Base-by-base conservation (phyloP, 1,284 basidiomycete species). In the Rhizoctonia solani region DNA sequence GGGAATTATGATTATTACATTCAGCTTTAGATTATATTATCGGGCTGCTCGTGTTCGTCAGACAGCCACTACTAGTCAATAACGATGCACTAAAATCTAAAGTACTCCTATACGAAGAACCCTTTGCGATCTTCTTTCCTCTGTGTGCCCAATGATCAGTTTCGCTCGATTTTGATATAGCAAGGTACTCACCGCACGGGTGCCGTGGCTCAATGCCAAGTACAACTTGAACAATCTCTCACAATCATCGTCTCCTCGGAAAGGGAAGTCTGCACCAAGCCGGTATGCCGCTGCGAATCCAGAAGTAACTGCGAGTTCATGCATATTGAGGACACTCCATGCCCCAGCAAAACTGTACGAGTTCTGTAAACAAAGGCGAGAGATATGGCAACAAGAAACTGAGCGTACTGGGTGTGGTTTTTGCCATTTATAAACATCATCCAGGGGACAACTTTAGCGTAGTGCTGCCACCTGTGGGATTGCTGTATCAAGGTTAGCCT, bases 361-460 rank as follows among this genome's bases (percentile, higher is more conserved):
- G 23, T 66, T 39, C 16, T 16, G 16, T 16, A 8, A 39, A 39
- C 37, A 16, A 39, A 39, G 55, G 4, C 37, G 25, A 47, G 32
- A 27, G 25, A 46, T 32, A 37, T 44, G 32, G 19, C 21, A 49
- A 13, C 37, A 16, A 2, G 50, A 54, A 21, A 42, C 14, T 54
- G 39, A 32, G 54, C 61, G 54, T 29, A 72, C 49, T 66, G 44
- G 6, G 74, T 74, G 61, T 75, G 71, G 68, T 79, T 78, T 69
- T 80, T 82, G 16, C 83, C 83, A 71, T 87, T 86, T 70, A 87
- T 80, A 56, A 81, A 75, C 79, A 83, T 84, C 79, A 87, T 81
- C 81, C 81, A 86, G 16, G 85, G 84, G 1, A 87, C 85, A 8
- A 81, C 81, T 3, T 76, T 76, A 6, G 80, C 81, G 71, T 85